Percentiles rank a stretch among this genome's conserved stretches.
phyloP scores from a whole-genome alignment of 139 green algal genomes.

The Chlamydomonas sphaeroides region DNA sequence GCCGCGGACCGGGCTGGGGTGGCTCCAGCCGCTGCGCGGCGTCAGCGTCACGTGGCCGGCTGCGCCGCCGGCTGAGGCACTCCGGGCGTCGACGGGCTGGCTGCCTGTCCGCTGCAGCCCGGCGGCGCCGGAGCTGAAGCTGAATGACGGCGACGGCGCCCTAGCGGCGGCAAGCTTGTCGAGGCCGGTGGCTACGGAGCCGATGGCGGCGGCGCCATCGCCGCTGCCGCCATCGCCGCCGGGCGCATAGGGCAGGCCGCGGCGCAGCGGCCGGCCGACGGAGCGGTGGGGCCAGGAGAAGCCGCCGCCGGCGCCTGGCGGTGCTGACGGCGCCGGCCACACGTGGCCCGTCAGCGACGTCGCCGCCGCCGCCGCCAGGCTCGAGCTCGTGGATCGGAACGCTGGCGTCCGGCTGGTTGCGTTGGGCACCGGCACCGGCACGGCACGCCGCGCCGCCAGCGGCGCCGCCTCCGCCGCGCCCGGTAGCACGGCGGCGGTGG shows the following conservation, averaged over 20 bases:
- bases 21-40: background rate
- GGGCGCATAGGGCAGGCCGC: background rate
- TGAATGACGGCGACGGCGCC: background rate
- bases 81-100: background rate
- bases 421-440: slow-evolving; percentile 20
- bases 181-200: background rate
- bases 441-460: background rate
- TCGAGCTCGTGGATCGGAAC: slow-evolving; percentile 17
- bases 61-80: too few relatives aligned
- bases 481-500: background rate
- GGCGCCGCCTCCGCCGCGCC: background rate
- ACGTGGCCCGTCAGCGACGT: too few relatives aligned
- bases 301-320: too few relatives aligned
- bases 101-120: background rate
- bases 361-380: too few relatives aligned
- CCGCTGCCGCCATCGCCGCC: background rate
- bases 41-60: slow-evolving; percentile 1
- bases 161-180: background rate
- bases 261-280: background rate
- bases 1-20: slow-evolving; percentile 13
- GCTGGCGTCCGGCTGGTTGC: slow-evolving; percentile 12
- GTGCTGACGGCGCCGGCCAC: too few relatives aligned
- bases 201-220: background rate
- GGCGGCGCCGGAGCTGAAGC: background rate
- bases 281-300: too few relatives aligned